Conservation (phyloP, 768 basidiomycete species). For the Termitomyces sp. region DNA sequence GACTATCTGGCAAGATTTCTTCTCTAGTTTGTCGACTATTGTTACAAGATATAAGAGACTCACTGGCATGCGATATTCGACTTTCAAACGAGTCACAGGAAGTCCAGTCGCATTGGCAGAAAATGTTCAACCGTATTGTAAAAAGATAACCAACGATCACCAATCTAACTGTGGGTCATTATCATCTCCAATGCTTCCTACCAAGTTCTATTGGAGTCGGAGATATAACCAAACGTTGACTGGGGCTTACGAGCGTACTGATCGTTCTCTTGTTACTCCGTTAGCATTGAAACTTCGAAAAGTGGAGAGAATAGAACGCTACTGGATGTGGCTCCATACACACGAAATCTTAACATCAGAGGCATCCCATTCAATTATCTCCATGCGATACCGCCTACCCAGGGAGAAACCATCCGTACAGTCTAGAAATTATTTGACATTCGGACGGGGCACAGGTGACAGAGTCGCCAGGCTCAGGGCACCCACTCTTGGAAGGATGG, state of each 20-base stretch:
- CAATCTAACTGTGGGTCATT: neutral
- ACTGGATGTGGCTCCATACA: neutral
- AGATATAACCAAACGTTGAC: neutral
- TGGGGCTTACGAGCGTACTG: neutral
- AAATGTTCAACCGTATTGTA: neutral
- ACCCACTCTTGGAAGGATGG: slow-evolving; percentile 52
- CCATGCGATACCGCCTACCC: neutral
- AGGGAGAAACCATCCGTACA: neutral
- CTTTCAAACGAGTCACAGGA: neutral
- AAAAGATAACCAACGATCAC: neutral
- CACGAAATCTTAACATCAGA: neutral
- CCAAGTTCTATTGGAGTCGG: neutral
- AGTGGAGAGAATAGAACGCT: neutral
- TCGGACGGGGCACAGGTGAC: slow-evolving; percentile 43
- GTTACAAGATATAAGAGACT: neutral
- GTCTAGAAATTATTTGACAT: slow-evolving; percentile 7
- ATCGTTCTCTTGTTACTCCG: neutral
- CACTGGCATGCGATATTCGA: neutral
- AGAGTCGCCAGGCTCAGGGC: slow-evolving; percentile 30
- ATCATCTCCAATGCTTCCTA: neutral
- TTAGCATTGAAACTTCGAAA: neutral
- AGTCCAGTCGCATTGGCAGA: neutral
- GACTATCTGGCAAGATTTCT: neutral
- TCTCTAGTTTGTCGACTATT: neutral
- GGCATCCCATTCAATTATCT: neutral